These are phyloP conservation scores for Puccinellia tenuiflora DNA, from an alignment of 176 grass and related monocot species.

Conservation along the genomic window DNA sequence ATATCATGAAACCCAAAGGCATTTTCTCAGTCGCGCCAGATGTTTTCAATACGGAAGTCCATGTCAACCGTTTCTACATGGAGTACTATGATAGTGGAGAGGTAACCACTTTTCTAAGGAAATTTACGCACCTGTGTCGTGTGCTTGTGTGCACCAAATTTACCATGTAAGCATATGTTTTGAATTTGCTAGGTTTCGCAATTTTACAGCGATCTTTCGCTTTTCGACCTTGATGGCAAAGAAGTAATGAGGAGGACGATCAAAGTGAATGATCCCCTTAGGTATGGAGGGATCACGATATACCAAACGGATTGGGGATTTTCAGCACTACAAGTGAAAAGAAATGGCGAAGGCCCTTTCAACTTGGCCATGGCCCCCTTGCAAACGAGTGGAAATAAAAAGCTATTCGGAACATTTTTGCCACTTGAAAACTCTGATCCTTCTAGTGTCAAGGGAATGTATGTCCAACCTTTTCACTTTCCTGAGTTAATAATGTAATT, in stretches of 20 bases:
- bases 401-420: conserved; percentile 81
- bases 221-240: conserved; percentile 78
- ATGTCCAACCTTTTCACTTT: conserved; percentile 24
- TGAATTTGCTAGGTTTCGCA: conserved; percentile 67
- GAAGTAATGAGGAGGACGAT: conserved; percentile 92
- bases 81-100: conserved; percentile 97
- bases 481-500: background rate
- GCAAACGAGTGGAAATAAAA: conserved; percentile 69
- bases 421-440: conserved; percentile 63
- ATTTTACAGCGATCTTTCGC: conserved; percentile 89
- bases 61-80: conserved; percentile 96
- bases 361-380: conserved; percentile 89
- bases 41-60: conserved; percentile 85
- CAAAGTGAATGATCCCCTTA: conserved; percentile 87
- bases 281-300: conserved; percentile 78
- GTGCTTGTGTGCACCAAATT: background rate
- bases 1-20: conserved; percentile 78
- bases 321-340: conserved; percentile 81
- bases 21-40: conserved; percentile 52
- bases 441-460: conserved; percentile 89
- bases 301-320: conserved; percentile 97
- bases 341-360: conserved; percentile 89
- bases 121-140: background rate
- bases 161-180: background rate
- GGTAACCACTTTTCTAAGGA: conserved; percentile 35